Base-by-base conservation (phyloP, 495 filamentous ascomycete species). In the Penicillium cinerascens region DNA sequence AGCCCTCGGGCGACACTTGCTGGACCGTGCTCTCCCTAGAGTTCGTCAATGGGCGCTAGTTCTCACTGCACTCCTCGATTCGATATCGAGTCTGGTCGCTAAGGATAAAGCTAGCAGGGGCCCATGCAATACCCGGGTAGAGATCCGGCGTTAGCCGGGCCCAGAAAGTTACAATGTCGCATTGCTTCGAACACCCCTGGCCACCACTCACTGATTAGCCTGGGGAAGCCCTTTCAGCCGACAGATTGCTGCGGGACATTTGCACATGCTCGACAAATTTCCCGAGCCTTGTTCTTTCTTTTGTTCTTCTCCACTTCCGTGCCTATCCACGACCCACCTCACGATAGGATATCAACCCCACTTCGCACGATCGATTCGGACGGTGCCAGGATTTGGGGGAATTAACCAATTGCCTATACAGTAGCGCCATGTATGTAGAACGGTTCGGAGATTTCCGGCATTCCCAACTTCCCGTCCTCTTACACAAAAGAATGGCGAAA, bases 91-190 rank as follows among this genome's bases (percentile, higher is more conserved):
- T 18, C 18, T 21, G 20, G 49, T 54, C 51, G 45, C 45, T 47
- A 54, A 49, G 62, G 54, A 63, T 52, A 62, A 58, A 47, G 49
- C 47, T 48, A 55, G 46, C 29, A 45, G 38, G 52, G 50, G 36
- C 21, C 29, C 23, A 52, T 58, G 60, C 50, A 64, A 22, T 22
- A 55, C 47, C 41, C 51, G 52, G 55, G 45, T 49, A 59, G 42
- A 51, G 50, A 64, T 23, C 63, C 63, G 63, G 58, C 37, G 60
- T 63, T 66, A 66, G 44, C 60, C 63, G 63, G 58, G 44, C 42
- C 51, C 41, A 58, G 54, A 66, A 66, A 66, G 47, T 64, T 66
- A 61, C 63, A 61, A 51, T 54, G 60, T 64, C 50, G 54, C 63
- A 64, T 66, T 57, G 60, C 54, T 64, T 51, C 9, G 10, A 20